Evolutionary conservation across 164 flowering plant genomes (phyloP), one percentile per base, ranked within the genome.

Genomic region (Santalum album): DNA sequence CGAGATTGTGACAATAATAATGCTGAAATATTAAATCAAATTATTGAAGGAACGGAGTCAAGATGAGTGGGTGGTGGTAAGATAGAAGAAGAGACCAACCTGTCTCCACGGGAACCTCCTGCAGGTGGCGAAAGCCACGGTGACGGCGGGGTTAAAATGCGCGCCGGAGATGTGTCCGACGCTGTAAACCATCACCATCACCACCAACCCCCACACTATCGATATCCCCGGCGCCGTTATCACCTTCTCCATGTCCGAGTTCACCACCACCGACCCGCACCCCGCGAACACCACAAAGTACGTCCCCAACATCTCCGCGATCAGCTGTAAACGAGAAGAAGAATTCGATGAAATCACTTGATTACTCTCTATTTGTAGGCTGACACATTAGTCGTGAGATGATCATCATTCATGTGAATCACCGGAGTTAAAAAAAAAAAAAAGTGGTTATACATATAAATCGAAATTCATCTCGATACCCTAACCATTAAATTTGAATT

Each of bases 151-250:
- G 51, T 81, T 81, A 51, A 81, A 72, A 53, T 81, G 86, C 12
- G 83, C 83, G 14, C 87, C 84, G 21, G 86, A 81, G 45, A 81
- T 75, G 39, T 81, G 86, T n/a, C 83, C 81, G 9, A 72, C 65
- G 7, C 84, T 65, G 59, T 81, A 78, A 12, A 77, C 71, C 80
- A 81, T 63, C 39, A 73, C 82, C 83, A 74, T 73, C 55, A 81
- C 80, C n/a, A 55, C 77, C 7, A 75, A 62, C 0, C 87, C 89
- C 82, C 86, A 83, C 19, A 67, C 72, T 1, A 78, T 64, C 14
- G 80, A 49, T 19, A 80, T 67, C 19, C 86, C 84, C 1, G 84
- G 82, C 17, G 70, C 54, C 0, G 82, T 66, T 18, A 80, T 61
- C 19, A 62, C 56, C 50, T 64, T 65, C 16, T 59, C 74, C 19